Conservation (phyloP, 2,329 filamentous ascomycete species). For the Endothia cerciana region DNA sequence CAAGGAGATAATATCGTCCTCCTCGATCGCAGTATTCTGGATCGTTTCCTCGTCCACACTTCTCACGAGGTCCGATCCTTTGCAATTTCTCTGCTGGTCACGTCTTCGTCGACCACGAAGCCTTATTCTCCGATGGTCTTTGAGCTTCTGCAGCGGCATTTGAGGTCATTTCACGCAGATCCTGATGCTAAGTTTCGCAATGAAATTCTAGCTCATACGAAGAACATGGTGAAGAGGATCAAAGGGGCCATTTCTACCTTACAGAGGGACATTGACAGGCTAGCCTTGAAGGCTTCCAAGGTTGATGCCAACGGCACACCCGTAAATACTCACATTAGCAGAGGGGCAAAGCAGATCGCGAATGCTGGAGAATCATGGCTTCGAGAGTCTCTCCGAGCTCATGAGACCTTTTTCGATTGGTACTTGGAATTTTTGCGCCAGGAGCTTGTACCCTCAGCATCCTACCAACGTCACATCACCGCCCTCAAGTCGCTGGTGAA, state of each 20-base stretch:
- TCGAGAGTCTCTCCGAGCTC: slow-evolving; percentile 49
- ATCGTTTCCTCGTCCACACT: slow-evolving; percentile 57
- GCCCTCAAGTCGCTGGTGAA: slow-evolving; percentile 72
- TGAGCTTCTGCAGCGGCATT: slow-evolving; percentile 62
- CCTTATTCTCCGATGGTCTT: slow-evolving; percentile 70
- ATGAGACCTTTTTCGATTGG: slow-evolving; percentile 71
- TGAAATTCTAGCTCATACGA: slow-evolving; percentile 74
- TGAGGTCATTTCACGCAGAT: slow-evolving; percentile 78
- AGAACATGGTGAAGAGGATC: slow-evolving; percentile 77
- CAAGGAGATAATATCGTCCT: slow-evolving; percentile 34
- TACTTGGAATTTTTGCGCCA: slow-evolving; percentile 72
- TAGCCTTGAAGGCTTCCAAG: slow-evolving; percentile 29
- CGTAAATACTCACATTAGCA: slow-evolving; percentile 21
- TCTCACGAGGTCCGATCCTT: slow-evolving; percentile 72
- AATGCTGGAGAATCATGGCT: slow-evolving; percentile 32
- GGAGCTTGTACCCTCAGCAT: slow-evolving; percentile 79
- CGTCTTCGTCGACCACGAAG: slow-evolving; percentile 73
- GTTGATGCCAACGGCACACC: slow-evolving; percentile 1
- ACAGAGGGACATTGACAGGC: slow-evolving; percentile 47
- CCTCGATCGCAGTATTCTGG: slow-evolving; percentile 49
- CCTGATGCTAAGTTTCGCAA: slow-evolving; percentile 85
- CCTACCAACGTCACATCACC: slow-evolving; percentile 88
- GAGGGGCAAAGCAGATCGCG: slow-evolving; percentile 22
- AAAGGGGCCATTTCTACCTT: slow-evolving; percentile 66
- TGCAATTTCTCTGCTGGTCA: slow-evolving; percentile 79